Evolutionary conservation across 352 stramenopile species (phyloP).

Genomic region (Phytophthora brassicae): DNA sequence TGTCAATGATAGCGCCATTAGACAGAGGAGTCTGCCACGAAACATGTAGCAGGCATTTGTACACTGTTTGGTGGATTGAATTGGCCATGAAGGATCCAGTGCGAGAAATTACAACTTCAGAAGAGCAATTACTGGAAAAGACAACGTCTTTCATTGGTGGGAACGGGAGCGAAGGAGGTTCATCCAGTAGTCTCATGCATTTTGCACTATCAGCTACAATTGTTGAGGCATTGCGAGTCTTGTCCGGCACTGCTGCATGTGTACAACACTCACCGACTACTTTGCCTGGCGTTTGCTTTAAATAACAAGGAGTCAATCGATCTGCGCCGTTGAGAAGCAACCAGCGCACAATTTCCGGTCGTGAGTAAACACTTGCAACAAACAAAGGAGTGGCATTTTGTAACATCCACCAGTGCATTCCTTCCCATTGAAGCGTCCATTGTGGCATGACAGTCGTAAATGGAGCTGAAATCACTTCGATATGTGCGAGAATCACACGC

Average conservation of each 20-base stretch:
- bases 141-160: slow-evolving; percentile 31
- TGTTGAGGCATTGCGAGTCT: slow-evolving; percentile 5
- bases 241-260: slow-evolving; percentile 21
- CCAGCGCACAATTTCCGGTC: slow-evolving; percentile 53
- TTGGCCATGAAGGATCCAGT: slow-evolving; percentile 25
- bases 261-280: slow-evolving; percentile 63
- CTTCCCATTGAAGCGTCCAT: slow-evolving; percentile 71
- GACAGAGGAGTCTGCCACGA: slow-evolving; percentile 63
- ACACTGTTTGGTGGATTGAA: slow-evolving; percentile 45
- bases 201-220: slow-evolving; percentile 33
- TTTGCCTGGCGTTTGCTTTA: slow-evolving; percentile 48
- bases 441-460: slow-evolving; percentile 58
- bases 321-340: slow-evolving; percentile 62
- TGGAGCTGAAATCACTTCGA: slow-evolving; percentile 49
- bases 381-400: slow-evolving; percentile 67
- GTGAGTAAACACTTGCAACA: slow-evolving; percentile 57
- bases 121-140: slow-evolving; percentile 44
- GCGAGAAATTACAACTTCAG: slow-evolving; percentile 40
- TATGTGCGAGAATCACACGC: slow-evolving; percentile 39
- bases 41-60: slow-evolving; percentile 54
- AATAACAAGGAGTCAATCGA: slow-evolving; percentile 47
- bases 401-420: slow-evolving; percentile 75
- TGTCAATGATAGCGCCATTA: slow-evolving; percentile 65
- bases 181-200: slow-evolving; percentile 42
- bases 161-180: slow-evolving; percentile 32